Base-by-base conservation (phyloP, 1,284 basidiomycete genomes). In the Trichosporon sp. region DNA sequence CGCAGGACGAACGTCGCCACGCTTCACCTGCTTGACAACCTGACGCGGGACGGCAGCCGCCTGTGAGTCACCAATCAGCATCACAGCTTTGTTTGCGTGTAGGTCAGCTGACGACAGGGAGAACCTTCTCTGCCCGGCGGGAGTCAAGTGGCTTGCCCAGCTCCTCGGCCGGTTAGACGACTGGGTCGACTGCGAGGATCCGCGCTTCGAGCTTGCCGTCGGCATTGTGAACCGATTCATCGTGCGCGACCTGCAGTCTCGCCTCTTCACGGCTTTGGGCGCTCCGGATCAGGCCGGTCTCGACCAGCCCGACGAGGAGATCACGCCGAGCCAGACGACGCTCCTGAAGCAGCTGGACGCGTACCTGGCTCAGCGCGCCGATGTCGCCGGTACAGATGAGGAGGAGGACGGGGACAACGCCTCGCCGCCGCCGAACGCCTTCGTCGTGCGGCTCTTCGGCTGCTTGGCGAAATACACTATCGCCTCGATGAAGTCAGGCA, bases 281-380 rank as follows among this genome's bases (percentile, higher is more conserved):
- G 59, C 59, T 4, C 59, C 59, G 59, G 76, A 10, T 65, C 75
- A 76, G 1, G 83, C 80, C 2, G 35, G 54, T 3, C 72, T 75
- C 21, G 7, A 59, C 61, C 73, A 65, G 8, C 10, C 85, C 32
- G 88, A 87, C 65, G 92, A 94, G 82, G 86, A 90, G n/a, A 87
- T 94, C 54, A 89, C 91, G 2, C 92, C 92, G 0, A 89, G 91
- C 76, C 93, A 95, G 81, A 93, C 90, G 1, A 91, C 89, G 11
- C 84, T 95, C n/a, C 87, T 96, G 70, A 95, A 94, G 83, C 85
- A 95, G 5, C 84, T 94, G 16, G 94, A 96, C 80, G 91, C 92
- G 1, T 90, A 91, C 78, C 85, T 93, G 68, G 90, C 77, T 14
- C 64, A 65, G 19, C 70, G 67, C 68, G 56, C 68, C 37, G 26